Base-by-base conservation (phyloP, 129 eudicot species). In the Centrapalus pauciflorus region DNA sequence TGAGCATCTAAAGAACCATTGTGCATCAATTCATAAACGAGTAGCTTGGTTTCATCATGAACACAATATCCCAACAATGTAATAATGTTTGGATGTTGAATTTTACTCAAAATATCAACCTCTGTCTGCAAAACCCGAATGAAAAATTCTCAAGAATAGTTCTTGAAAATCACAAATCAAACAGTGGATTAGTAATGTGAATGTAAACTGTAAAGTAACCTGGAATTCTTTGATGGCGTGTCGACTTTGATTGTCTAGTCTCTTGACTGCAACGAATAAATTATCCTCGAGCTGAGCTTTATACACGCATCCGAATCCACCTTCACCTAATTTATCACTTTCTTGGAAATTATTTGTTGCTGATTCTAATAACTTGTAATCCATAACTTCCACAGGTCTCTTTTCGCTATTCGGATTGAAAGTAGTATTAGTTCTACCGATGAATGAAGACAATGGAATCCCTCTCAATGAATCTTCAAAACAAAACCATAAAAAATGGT, bases 51-150 rank as follows among this genome's bases (percentile, higher is more conserved):
- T 41, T 88, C 91, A 9, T 79, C 84, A 50, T 88, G 82, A 59
- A 82, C 81, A 66, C 95, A 83, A 61, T 83, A 85, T 40, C 98
- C 98, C 72, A 85, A 67, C 43, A 92, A 87, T 28, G 84, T 79
- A 38, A 88, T 84, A 69, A 92, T 74, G 55, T 92, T 88, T 26
- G 90, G 98, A 77, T 93, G 98, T 30, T 76, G 96, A 80, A 93
- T 80, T 82, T 68, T 89, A 82, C 95, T 85, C 82, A 93, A 71
- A 81, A 79, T 78, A 51, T 81, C 87, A 25, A 88, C 74, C 82
- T 93, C 98, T 74, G 86, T 93, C 98, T 93, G 84, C 84, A 87
- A 71, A 75, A 75, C 29, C 28, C 57, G 8, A 71, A 63, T 70
- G 45, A 35, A 16, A 63, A 46, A 33, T 25, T 12, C 30, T 12